These are phyloP conservation scores for Solanum neorickii DNA, from an alignment of 257 asterid species.

Conservation along the genomic window DNA sequence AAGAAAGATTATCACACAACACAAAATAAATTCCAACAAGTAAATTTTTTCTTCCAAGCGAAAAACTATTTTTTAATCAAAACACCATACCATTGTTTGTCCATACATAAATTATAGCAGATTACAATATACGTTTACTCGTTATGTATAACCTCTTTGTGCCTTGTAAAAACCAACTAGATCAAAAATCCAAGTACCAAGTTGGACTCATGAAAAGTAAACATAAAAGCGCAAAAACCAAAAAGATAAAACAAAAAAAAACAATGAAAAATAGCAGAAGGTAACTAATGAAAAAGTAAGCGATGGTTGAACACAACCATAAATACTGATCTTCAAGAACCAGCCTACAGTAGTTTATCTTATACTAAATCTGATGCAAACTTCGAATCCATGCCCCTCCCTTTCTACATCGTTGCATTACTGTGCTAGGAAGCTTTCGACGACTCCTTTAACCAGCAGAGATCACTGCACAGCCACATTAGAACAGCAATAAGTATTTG, in stretches of 20 bases:
- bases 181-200: not conserved
- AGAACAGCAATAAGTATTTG: not conserved
- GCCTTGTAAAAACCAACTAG: not conserved
- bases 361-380: not conserved
- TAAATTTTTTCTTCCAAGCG: not conserved
- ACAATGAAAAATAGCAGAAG: not conserved
- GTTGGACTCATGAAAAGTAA: not conserved
- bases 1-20: not conserved
- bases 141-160: not conserved
- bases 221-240: not conserved
- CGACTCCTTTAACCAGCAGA: not conserved
- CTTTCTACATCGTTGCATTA: not conserved
- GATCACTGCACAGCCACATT: not conserved
- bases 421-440: not conserved
- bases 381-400: not conserved
- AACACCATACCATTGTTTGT: not conserved
- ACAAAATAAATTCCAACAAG: not conserved
- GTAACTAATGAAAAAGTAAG: not conserved
- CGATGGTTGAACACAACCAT: not conserved
- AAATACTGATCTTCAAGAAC: not conserved
- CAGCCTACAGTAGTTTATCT: not conserved
- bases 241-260: not conserved
- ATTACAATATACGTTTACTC: not conserved
- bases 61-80: not conserved
- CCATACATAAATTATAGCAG: not conserved